phyloP scores from a whole-genome alignment of 176 grass and related monocot genomes.

The Triticum urartu region DNA sequence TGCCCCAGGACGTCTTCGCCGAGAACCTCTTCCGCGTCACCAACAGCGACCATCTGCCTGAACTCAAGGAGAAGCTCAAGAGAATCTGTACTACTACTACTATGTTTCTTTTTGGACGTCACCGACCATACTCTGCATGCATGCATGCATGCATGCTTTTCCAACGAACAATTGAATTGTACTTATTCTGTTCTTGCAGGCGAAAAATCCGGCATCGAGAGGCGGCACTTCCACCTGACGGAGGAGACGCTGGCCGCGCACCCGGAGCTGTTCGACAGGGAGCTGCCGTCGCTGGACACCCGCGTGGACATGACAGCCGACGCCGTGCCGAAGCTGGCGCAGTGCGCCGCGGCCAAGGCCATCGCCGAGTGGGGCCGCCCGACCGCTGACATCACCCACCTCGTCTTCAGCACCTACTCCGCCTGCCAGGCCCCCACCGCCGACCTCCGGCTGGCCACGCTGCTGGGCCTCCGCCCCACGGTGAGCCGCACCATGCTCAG shows the following conservation, averaged over 20 bases:
- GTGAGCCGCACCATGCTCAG: constrained; percentile 32
- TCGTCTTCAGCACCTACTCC: constrained; percentile 48
- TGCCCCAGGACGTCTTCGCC: not conserved
- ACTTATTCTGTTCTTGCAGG: not conserved
- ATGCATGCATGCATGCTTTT: too few relatives aligned
- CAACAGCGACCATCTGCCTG: not conserved
- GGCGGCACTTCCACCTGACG: constrained; percentile 38
- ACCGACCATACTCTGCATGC: not conserved
- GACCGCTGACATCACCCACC: constrained; percentile 51
- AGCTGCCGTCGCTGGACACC: constrained; percentile 39
- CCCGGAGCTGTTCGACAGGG: constrained; percentile 30
- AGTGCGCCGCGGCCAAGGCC: constrained; percentile 41
- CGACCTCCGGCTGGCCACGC: constrained; percentile 29
- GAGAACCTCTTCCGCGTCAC: not conserved
- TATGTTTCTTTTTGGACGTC: not conserved
- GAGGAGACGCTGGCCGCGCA: constrained; percentile 27
- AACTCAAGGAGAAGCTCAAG: not conserved
- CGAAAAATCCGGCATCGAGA: constrained; percentile 39
- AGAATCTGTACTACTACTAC: not conserved
- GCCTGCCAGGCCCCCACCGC: constrained; percentile 32
- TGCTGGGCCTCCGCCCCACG: constrained; percentile 41
- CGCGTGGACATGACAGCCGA: constrained; percentile 27
- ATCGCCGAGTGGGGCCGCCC: constrained; percentile 64
- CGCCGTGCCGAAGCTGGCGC: constrained; percentile 44
- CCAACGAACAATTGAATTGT: too few relatives aligned